Base-by-base conservation (phyloP, 768 basidiomycete species). In the Leccinum subgranulosum region DNA sequence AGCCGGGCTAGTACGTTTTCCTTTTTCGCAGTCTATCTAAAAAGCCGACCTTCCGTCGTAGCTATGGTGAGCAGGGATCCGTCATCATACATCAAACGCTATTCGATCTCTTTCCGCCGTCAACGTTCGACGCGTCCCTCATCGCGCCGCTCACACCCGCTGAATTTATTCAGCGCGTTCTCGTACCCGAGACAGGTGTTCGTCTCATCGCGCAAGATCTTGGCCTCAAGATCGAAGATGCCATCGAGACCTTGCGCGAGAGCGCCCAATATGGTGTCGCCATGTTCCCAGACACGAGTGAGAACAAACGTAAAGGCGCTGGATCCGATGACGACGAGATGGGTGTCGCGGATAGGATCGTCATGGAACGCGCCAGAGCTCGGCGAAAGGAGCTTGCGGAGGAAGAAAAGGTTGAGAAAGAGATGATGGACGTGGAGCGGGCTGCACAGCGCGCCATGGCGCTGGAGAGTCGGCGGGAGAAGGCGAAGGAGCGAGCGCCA, bases 171-270 rank as follows among this genome's bases (percentile, higher is more conserved):
- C 85, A 88, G 39, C 85, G 86, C 15, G 80, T 98, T 29, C 81
- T 98, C n/a, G 85, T 98, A 3, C 96, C 96, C 2, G 95, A 98
- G 73, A 84, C 88, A 0, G 92, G 88, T 1, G 77, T 88, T 41
- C 77, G 81, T 23, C 82, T 98, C n/a, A 92, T 98, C 59, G 84
- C 84, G 76, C 79, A 88, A 57, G 94, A 98, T 68, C 81, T 81
- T 64, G 58, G 66, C 1, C 71, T 86, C 11, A 65, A 71, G 43
- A 77, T 77, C 3, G 71, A 76, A 4, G 65, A 70, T 0, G 92
- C 90, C 0, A 65, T 88, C 11, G 66, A 72, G 21, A 83, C 90
- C 6, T 70, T 94, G 50, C 79, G 84, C 28, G 86, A 90, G 48
- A 95, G 93, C 58, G 81, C 87, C 1, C 82, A 82, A 34, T 97